Conservation (phyloP, 805 yeast genomes). For the Saitoella complicata region DNA sequence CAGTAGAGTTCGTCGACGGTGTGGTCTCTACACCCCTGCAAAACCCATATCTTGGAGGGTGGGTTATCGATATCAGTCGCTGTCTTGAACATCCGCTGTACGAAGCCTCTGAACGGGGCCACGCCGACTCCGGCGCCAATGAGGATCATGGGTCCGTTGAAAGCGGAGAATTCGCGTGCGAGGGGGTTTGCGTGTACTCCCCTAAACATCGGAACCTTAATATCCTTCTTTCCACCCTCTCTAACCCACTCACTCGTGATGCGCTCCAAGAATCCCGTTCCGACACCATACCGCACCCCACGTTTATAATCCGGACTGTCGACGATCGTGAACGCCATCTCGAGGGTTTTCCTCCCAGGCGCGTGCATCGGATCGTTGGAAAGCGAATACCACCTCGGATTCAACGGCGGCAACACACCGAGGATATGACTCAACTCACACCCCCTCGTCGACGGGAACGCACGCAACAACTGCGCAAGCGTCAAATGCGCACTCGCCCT, state of each 20-base stretch:
- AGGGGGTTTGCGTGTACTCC: constrained; percentile 17
- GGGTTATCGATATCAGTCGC: constrained; percentile 13
- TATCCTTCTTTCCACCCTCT: not conserved
- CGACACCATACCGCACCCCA: constrained; percentile 11
- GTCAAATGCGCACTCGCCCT: constrained; percentile 19
- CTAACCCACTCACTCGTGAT: constrained; percentile 6
- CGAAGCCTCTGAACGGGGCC: constrained; percentile 18
- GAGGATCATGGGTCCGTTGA: constrained; percentile 17
- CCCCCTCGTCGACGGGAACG: constrained; percentile 31
- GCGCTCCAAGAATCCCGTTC: constrained; percentile 14
- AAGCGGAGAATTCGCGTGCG: constrained; percentile 14
- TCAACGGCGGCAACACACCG: constrained; percentile 54
- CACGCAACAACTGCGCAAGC: constrained; percentile 54
- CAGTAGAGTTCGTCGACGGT: constrained; percentile 15
- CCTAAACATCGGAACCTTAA: constrained; percentile 14
- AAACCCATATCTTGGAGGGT: constrained; percentile 15
- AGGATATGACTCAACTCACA: constrained; percentile 52
- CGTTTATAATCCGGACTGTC: constrained; percentile 15
- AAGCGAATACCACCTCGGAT: constrained; percentile 62
- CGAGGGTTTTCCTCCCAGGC: constrained; percentile 7
- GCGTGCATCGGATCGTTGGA: constrained; percentile 35
- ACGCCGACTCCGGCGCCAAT: constrained; percentile 19
- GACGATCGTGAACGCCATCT: constrained; percentile 16
- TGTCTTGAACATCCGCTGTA: constrained; percentile 15
- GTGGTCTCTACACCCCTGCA: constrained; percentile 17